phyloP scores from a whole-genome alignment of 106 monocot species.

The Allium sativum region DNA sequence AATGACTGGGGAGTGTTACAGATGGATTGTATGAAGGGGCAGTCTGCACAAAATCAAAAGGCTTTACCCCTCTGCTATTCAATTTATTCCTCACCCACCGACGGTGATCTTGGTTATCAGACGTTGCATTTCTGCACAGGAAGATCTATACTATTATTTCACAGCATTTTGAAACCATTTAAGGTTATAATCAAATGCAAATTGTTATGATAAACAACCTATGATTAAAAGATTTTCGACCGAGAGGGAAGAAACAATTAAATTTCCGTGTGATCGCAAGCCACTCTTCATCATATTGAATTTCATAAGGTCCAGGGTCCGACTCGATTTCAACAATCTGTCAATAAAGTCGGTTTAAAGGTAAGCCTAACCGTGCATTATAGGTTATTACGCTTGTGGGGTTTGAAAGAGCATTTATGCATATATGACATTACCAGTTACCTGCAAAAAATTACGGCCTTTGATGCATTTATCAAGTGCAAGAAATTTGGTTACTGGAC shows the following conservation, averaged over 20 bases:
- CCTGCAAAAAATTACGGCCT: conserved; percentile 72
- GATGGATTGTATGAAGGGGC: conserved; percentile 40
- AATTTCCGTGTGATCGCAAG: conserved; percentile 77
- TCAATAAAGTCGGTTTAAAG: conserved; percentile 1
- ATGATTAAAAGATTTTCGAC: conserved; percentile 13
- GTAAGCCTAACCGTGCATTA: not conserved
- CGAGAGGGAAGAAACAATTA: conserved; percentile 59
- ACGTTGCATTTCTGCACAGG: conserved; percentile 29
- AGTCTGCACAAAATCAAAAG: conserved; percentile 68
- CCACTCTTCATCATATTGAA: conserved; percentile 93
- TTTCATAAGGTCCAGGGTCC: conserved; percentile 66
- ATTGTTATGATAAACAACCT: conserved; percentile 15
- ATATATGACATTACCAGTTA: conserved; percentile 5
- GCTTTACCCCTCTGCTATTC: conserved; percentile 48
- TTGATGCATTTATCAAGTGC: conserved; percentile 93
- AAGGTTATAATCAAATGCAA: not conserved
- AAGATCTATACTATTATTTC: not conserved
- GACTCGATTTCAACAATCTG: conserved; percentile 83
- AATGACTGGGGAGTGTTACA: conserved; percentile 2
- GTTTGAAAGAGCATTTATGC: not conserved
- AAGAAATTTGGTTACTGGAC: conserved; percentile 81
- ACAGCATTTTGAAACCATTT: not conserved
- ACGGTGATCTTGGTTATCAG: conserved; percentile 38
- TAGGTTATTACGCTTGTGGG: not conserved
- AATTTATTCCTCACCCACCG: conserved; percentile 57